Percentiles rank a stretch among this genome's conserved stretches.
These are phyloP conservation scores for Brassica cretica DNA, from an alignment of 345 rosid genomes.

Conservation along the genomic window DNA sequence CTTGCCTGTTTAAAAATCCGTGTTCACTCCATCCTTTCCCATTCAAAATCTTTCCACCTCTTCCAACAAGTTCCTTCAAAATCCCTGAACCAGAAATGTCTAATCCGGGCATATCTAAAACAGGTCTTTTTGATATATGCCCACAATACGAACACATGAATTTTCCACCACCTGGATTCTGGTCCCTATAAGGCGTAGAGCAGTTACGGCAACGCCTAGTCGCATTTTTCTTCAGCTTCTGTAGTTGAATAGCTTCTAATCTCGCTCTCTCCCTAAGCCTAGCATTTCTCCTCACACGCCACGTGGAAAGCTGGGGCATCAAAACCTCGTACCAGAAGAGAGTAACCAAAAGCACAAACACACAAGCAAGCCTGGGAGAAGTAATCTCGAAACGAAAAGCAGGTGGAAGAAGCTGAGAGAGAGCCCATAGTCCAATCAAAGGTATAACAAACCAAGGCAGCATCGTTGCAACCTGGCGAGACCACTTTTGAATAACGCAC, in stretches of 20 bases:
- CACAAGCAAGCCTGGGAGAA: conserved; percentile 88
- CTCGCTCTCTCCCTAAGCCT: conserved; percentile 81
- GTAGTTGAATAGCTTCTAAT: conserved; percentile 84
- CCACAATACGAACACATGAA: conserved; percentile 99
- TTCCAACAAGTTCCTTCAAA: conserved; percentile 87
- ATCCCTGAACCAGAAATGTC: conserved; percentile 77
- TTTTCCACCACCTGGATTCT: conserved; percentile 88
- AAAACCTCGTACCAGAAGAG: conserved; percentile 95
- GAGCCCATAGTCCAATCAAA: conserved; percentile 92
- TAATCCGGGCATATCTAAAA: conserved; percentile 77
- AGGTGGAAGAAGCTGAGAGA: conserved; percentile 96
- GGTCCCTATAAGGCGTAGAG: conserved; percentile 85
- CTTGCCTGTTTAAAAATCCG: conserved; percentile 75
- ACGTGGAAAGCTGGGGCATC: conserved; percentile 94
- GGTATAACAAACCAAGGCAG: conserved; percentile 99
- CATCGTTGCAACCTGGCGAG: conserved; percentile 83
- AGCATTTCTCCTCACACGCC: conserved; percentile 83
- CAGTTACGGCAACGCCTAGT: conserved; percentile 90
- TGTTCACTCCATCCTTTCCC: conserved; percentile 83
- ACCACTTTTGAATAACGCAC: conserved; percentile 39
- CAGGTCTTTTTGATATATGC: conserved; percentile 92
- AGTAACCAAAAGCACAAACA: conserved; percentile 87
- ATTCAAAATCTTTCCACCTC: conserved; percentile 82
- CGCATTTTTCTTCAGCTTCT: conserved; percentile 89
- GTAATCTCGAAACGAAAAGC: conserved; percentile 95